Conservation (phyloP, 768 basidiomycete genomes). For the Zangia roseola region DNA sequence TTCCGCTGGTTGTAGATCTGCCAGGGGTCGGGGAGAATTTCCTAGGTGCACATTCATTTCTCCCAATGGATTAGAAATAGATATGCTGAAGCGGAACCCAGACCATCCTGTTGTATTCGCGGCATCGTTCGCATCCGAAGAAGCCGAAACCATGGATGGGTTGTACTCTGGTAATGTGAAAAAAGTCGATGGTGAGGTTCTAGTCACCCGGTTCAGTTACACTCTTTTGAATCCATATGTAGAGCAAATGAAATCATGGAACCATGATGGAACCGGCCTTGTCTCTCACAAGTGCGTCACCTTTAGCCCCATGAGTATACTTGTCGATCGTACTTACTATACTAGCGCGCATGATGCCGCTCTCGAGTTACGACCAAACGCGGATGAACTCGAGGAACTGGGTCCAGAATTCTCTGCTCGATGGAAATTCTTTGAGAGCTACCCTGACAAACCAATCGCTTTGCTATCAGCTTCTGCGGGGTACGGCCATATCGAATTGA, state of each 20-base stretch:
- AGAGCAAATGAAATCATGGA: slow-evolving; percentile 37
- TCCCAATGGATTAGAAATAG: not conserved
- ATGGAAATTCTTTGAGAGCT: slow-evolving; percentile 53
- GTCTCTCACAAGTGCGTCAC: slow-evolving; percentile 53
- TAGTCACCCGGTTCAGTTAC: slow-evolving; percentile 1
- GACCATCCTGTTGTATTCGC: slow-evolving; percentile 32
- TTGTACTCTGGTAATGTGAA: slow-evolving; percentile 41
- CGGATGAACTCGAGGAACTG: slow-evolving; percentile 47
- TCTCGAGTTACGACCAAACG: slow-evolving; percentile 53
- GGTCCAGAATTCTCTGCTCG: slow-evolving; percentile 44
- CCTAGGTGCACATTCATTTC: slow-evolving; percentile 41
- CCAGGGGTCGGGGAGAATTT: slow-evolving; percentile 76
- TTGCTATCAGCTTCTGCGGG: slow-evolving; percentile 42
- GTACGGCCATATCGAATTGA: slow-evolving; percentile 24
- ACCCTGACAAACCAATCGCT: slow-evolving; percentile 56
- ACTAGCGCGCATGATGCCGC: slow-evolving; percentile 53
- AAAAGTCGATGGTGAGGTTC: slow-evolving; percentile 39
- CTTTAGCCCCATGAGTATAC: not conserved
- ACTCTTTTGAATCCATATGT: slow-evolving; percentile 1
- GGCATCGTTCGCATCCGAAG: slow-evolving; percentile 42
- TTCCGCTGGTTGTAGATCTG: slow-evolving; percentile 56
- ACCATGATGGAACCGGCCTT: slow-evolving; percentile 41
- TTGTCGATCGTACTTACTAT: not conserved
- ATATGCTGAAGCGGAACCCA: not conserved
- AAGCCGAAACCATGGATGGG: slow-evolving; percentile 48